phyloP scores from a whole-genome alignment of 1,284 basidiomycete species.

The Boletus semigastroideus region DNA sequence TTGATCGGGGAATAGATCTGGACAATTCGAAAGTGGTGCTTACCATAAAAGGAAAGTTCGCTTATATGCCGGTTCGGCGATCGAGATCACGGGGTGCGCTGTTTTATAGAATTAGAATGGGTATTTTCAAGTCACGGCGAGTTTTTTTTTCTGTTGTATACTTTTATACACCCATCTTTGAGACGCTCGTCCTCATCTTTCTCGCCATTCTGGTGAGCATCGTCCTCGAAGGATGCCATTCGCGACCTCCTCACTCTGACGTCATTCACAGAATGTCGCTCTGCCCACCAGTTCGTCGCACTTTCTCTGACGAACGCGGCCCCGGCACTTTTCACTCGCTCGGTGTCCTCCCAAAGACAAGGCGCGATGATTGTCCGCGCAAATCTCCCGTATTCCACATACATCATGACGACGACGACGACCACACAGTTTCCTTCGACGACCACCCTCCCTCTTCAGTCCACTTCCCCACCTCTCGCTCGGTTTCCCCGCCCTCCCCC shows the following conservation, averaged over 20 bases:
- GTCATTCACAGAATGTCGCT: slow-evolving; percentile 19
- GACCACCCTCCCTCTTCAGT: slow-evolving; percentile 19
- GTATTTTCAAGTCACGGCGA: too few species aligned
- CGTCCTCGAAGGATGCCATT: neutral
- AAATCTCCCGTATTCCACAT: slow-evolving; percentile 29
- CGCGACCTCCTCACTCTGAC: slow-evolving; percentile 3
- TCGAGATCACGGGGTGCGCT: slow-evolving; percentile 24
- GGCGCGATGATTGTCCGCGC: too few species aligned
- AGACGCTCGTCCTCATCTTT: too few species aligned
- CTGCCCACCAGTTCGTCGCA: slow-evolving; percentile 28
- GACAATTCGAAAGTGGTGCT: slow-evolving; percentile 25
- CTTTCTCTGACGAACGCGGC: slow-evolving; percentile 47
- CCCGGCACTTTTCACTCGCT: slow-evolving; percentile 55
- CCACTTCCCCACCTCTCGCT: slow-evolving; percentile 31
- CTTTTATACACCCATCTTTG: too few species aligned
- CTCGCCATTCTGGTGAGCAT: too few species aligned
- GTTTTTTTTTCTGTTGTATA: too few species aligned
- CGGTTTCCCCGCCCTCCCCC: slow-evolving; percentile 19
- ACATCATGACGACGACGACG: slow-evolving; percentile 21
- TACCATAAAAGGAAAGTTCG: slow-evolving; percentile 9
- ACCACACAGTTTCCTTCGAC: slow-evolving; percentile 15
- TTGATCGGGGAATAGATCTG: slow-evolving; percentile 23
- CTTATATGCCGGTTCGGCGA: slow-evolving; percentile 21
- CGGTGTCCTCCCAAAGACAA: slow-evolving; percentile 48
- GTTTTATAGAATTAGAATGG: slow-evolving; percentile 6